A percentile compares a stretch with the other conserved stretches of the same genome.
Evolutionary conservation across 192 early-diverging fungal genomes (phyloP).

Genomic region (Coemansia sp.): DNA sequence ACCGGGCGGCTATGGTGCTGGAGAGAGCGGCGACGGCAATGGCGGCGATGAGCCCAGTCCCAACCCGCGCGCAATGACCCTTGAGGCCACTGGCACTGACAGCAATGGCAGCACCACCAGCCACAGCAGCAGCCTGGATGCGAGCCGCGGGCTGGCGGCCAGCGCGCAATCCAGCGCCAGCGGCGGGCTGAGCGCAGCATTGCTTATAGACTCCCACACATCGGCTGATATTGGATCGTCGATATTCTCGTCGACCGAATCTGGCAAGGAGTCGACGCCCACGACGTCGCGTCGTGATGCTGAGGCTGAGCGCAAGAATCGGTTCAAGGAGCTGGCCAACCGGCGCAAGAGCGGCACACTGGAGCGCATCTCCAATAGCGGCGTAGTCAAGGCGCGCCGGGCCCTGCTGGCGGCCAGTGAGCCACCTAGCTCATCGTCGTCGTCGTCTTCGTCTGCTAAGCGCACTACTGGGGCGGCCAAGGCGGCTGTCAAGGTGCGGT

Average conservation of each 20-base stretch:
- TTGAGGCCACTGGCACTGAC: conserved; percentile 21
- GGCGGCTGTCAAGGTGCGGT: conserved; percentile 14
- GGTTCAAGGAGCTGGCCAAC: conserved; percentile 36
- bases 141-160: conserved; percentile 36
- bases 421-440: not conserved
- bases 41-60: conserved; percentile 31
- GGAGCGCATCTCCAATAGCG: conserved; percentile 45
- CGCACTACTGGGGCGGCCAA: not conserved
- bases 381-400: conserved; percentile 40
- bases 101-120: conserved; percentile 37
- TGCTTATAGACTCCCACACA: conserved; percentile 26
- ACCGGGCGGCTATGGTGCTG: conserved; percentile 6
- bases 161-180: conserved; percentile 7
- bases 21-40: conserved; percentile 13
- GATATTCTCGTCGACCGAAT: conserved; percentile 43
- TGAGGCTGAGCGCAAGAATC: conserved; percentile 30
- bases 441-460: conserved; percentile 5
- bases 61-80: conserved; percentile 18
- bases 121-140: conserved; percentile 28
- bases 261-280: not conserved
- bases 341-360: conserved; percentile 54
- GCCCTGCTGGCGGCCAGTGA: conserved; percentile 39
- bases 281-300: conserved; percentile 18
- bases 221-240: conserved; percentile 42
- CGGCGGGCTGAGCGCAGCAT: not conserved